Evolutionary conservation across 139 green algal genomes (phyloP).

Genomic region (Chlorella sp.): DNA sequence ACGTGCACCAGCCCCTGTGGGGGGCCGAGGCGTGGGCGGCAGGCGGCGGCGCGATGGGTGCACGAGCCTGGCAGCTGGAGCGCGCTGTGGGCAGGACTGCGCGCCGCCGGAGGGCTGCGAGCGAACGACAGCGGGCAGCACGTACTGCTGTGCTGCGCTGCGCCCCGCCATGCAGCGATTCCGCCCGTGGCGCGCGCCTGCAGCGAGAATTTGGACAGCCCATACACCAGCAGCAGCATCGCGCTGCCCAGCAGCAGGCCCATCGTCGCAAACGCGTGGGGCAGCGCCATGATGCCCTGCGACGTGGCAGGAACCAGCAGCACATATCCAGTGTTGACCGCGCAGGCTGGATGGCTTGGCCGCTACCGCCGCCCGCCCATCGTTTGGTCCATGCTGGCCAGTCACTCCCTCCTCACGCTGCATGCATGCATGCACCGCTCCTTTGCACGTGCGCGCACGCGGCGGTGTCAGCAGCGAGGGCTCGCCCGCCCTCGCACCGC

Average conservation of each 20-base stretch:
- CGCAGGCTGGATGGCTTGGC: too few species aligned
- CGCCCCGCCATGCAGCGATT: background rate
- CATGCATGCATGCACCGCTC: too few species aligned
- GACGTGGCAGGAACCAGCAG: background rate
- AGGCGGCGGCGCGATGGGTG: background rate
- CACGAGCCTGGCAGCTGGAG: too few species aligned
- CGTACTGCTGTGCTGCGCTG: background rate
- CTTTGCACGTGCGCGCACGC: background rate
- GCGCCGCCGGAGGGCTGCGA: background rate
- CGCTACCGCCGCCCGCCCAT: too few species aligned
- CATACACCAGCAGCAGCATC: slow-evolving; percentile 20
- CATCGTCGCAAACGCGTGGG: slow-evolving; percentile 39
- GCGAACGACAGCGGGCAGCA: background rate
- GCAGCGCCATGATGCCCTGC: slow-evolving; percentile 42
- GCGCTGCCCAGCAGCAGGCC: slow-evolving; percentile 30
- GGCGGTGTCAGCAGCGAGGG: background rate
- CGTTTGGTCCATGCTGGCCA: too few species aligned
- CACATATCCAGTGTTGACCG: background rate
- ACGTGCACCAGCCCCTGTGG: slow-evolving; percentile 4
- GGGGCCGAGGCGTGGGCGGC: background rate
- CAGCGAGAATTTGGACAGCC: slow-evolving; percentile 40
- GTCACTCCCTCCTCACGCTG: too few species aligned
- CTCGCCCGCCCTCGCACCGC: background rate
- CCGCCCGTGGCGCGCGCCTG: slow-evolving; percentile 15
- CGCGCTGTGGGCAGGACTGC: background rate